These are phyloP conservation scores for Pleurotus giganteus DNA, from an alignment of 768 basidiomycete genomes.

Conservation along the genomic window DNA sequence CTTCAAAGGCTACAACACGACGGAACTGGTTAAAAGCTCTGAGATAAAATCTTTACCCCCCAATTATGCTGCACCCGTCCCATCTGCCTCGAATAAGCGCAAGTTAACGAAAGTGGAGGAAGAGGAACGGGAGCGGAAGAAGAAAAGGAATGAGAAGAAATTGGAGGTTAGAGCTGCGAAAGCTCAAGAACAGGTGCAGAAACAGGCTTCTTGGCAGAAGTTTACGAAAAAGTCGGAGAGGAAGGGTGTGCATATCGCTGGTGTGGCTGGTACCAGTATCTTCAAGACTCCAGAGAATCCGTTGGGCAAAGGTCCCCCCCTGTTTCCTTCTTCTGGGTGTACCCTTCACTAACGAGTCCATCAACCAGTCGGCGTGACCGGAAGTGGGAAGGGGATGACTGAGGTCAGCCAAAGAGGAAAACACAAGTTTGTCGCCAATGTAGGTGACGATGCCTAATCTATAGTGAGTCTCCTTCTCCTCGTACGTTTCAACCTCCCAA, in stretches of 20 bases:
- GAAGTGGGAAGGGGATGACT: slow-evolving; percentile 88
- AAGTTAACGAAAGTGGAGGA: slow-evolving; percentile 80
- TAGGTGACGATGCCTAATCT: not conserved
- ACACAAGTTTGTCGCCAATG: slow-evolving; percentile 59
- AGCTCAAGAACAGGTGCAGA: slow-evolving; percentile 81
- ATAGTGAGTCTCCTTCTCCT: not conserved
- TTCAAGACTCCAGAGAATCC: slow-evolving; percentile 96
- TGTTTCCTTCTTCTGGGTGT: slow-evolving; percentile 16
- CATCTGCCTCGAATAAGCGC: slow-evolving; percentile 60
- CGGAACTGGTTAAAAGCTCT: slow-evolving; percentile 73
- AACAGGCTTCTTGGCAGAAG: slow-evolving; percentile 90
- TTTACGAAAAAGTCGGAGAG: slow-evolving; percentile 94
- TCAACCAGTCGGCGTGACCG: slow-evolving; percentile 80
- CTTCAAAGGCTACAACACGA: slow-evolving; percentile 90
- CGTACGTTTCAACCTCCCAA: not conserved
- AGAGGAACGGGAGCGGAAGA: slow-evolving; percentile 84
- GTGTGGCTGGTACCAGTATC: slow-evolving; percentile 84
- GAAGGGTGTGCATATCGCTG: slow-evolving; percentile 90
- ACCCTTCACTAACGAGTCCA: slow-evolving; percentile 18
- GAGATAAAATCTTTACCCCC: slow-evolving; percentile 71
- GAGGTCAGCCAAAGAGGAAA: slow-evolving; percentile 65
- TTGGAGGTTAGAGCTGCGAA: slow-evolving; percentile 79
- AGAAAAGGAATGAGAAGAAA: slow-evolving; percentile 96
- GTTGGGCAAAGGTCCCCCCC: slow-evolving; percentile 68
- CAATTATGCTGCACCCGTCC: slow-evolving; percentile 44